Conservation (phyloP, 2,329 filamentous ascomycete species). For the Cordyceps tenuipes region DNA sequence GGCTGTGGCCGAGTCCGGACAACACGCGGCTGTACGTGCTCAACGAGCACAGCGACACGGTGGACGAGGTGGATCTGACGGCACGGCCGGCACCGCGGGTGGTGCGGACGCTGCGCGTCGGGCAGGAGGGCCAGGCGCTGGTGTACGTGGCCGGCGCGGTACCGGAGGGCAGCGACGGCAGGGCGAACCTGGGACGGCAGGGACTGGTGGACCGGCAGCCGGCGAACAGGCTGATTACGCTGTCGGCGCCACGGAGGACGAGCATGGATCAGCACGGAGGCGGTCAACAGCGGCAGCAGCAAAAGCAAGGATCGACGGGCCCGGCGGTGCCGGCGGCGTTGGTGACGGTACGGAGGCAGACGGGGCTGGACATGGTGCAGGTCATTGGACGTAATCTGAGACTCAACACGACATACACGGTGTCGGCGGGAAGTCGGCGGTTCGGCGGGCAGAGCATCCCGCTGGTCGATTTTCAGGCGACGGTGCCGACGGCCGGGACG, state of each 20-base stretch:
- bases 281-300: no score
- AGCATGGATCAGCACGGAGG: neutral
- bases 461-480: conserved; percentile 12
- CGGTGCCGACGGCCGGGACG: neutral
- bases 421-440: conserved; percentile 3
- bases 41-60: conserved; percentile 14
- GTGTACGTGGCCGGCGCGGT: conserved; percentile 13
- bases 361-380: conserved; percentile 14
- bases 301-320: neutral
- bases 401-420: conserved; percentile 14
- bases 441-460: neutral
- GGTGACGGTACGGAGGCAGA: conserved; percentile 12
- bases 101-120: conserved; percentile 9
- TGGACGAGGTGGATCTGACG: conserved; percentile 13
- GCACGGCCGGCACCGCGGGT: neutral
- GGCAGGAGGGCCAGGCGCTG: conserved; percentile 13
- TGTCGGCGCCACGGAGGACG: neutral
- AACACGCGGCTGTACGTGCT: conserved; percentile 12
- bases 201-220: conserved; percentile 9
- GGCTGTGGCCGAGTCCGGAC: conserved; percentile 13
- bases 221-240: conserved; percentile 10
- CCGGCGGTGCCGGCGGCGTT: conserved; percentile 2
- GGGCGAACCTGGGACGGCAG: conserved; percentile 11
- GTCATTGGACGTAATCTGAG: conserved; percentile 12
- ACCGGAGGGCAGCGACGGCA: conserved; percentile 9